Percentiles rank a stretch among this genome's conserved stretches.
phyloP scores from a whole-genome alignment of 805 yeast genomes.

The Suhomyces xylopsoci region DNA sequence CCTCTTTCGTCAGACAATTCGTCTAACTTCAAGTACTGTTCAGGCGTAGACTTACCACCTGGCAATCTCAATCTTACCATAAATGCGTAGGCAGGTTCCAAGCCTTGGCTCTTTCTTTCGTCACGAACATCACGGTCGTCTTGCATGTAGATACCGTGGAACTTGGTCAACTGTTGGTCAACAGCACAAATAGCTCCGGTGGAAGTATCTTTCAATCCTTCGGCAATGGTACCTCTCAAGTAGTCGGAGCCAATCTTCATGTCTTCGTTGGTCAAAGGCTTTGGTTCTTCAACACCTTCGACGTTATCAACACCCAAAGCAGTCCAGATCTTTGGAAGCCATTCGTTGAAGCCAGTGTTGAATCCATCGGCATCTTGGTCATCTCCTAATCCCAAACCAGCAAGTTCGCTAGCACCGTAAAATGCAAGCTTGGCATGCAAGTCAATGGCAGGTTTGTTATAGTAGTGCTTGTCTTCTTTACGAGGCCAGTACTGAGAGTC shows the following conservation, averaged over 20 bases:
- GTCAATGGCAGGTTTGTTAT: slow-evolving; percentile 86
- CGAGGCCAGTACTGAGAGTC: slow-evolving; percentile 95
- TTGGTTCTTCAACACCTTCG: slow-evolving; percentile 85
- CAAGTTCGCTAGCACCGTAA: slow-evolving; percentile 71
- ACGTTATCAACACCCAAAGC: slow-evolving; percentile 82
- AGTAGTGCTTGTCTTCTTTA: slow-evolving; percentile 89
- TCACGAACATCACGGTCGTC: slow-evolving; percentile 97
- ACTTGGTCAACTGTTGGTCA: slow-evolving; percentile 92
- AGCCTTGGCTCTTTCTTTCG: slow-evolving; percentile 84
- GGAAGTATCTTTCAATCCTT: slow-evolving; percentile 72
- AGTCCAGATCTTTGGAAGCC: slow-evolving; percentile 86
- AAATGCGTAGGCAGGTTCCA: slow-evolving; percentile 94
- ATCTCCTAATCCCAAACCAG: slow-evolving; percentile 85
- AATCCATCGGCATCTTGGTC: slow-evolving; percentile 97
- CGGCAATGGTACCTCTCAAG: slow-evolving; percentile 90
- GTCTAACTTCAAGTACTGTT: slow-evolving; percentile 86
- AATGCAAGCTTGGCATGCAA: slow-evolving; percentile 59
- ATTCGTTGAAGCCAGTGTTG: slow-evolving; percentile 82
- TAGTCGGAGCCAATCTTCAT: slow-evolving; percentile 84
- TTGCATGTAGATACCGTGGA: slow-evolving; percentile 98
- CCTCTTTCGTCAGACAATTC: slow-evolving; percentile 78
- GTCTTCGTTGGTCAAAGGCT: slow-evolving; percentile 89
- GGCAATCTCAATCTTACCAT: slow-evolving; percentile 96
- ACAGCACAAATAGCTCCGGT: slow-evolving; percentile 90
- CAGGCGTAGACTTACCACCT: slow-evolving; percentile 85